Percentiles rank a stretch among this genome's conserved stretches.
phyloP scores from a whole-genome alignment of 1,139 yeast genomes.

The Pichia sp. region DNA sequence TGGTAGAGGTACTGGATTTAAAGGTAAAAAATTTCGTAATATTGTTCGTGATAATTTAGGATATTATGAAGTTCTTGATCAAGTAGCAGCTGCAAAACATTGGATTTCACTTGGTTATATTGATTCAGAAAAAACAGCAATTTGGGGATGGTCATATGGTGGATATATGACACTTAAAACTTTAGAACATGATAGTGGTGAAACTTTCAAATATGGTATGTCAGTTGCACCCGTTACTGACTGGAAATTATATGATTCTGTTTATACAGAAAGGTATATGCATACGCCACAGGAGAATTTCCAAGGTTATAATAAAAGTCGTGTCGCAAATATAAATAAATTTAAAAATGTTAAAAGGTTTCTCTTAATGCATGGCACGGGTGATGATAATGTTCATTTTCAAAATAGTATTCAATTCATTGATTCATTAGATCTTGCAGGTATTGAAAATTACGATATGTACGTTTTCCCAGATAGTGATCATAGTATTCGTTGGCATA shows the following conservation, averaged over 20 bases:
- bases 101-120: constrained; percentile 54
- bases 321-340: constrained; percentile 45
- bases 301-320: constrained; percentile 47
- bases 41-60: constrained; percentile 63
- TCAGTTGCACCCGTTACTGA: constrained; percentile 80
- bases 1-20: constrained; percentile 78
- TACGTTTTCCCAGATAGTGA: constrained; percentile 77
- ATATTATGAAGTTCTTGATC: constrained; percentile 62
- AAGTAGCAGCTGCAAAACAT: constrained; percentile 57
- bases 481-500: constrained; percentile 64
- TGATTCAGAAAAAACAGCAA: constrained; percentile 53
- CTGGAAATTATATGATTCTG: constrained; percentile 70
- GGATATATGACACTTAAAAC: constrained; percentile 74
- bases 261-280: constrained; percentile 77
- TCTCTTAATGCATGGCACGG: constrained; percentile 71
- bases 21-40: constrained; percentile 53
- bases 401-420: constrained; percentile 63
- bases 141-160: constrained; percentile 87
- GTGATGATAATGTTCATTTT: constrained; percentile 78
- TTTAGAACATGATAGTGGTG: constrained; percentile 56
- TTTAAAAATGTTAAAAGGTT: constrained; percentile 51
- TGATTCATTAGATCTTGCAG: constrained; percentile 52
- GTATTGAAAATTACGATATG: constrained; percentile 64
- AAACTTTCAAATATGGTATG: constrained; percentile 61
- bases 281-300: constrained; percentile 59